Percentiles rank a stretch among this genome's conserved stretches.
phyloP scores from a whole-genome alignment of 345 rosid genomes.

The Pelargonium nanum region DNA sequence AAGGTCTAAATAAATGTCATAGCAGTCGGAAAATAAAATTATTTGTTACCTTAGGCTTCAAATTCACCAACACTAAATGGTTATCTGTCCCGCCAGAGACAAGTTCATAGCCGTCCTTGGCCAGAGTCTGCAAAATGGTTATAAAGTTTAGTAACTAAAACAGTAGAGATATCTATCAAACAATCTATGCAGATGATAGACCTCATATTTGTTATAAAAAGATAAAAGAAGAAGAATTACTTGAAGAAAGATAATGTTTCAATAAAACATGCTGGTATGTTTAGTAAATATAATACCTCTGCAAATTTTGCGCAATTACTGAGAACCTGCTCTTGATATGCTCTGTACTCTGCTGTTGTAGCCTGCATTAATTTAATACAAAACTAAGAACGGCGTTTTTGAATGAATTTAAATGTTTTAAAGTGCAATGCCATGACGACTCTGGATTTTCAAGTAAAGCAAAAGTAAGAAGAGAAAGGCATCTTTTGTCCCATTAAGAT shows the following conservation, averaged over 20 bases:
- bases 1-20: too few relatives aligned
- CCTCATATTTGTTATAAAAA: background rate
- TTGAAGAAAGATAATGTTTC: background rate
- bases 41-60: conserved; percentile 64
- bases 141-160: background rate
- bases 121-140: conserved; percentile 44
- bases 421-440: too few relatives aligned
- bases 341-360: conserved; percentile 85
- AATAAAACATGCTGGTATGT: background rate
- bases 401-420: background rate
- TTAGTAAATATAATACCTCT: conserved; percentile 34
- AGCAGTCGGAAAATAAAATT: too few relatives aligned
- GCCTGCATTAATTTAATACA: conserved; percentile 36
- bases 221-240: too few relatives aligned
- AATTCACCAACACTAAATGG: conserved; percentile 92
- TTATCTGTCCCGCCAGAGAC: conserved; percentile 99
- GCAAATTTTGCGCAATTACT: conserved; percentile 80
- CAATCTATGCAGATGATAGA: background rate
- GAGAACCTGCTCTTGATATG: conserved; percentile 96
- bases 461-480: too few relatives aligned
- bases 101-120: conserved; percentile 60
- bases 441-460: too few relatives aligned
- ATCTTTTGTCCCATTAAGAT: background rate
- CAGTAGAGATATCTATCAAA: too few relatives aligned
- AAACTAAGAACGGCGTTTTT: background rate